Percentiles rank a stretch among this genome's conserved stretches.
These are phyloP conservation scores for Monascus purpureus DNA, from an alignment of 495 filamentous ascomycete genomes.

Conservation along the genomic window DNA sequence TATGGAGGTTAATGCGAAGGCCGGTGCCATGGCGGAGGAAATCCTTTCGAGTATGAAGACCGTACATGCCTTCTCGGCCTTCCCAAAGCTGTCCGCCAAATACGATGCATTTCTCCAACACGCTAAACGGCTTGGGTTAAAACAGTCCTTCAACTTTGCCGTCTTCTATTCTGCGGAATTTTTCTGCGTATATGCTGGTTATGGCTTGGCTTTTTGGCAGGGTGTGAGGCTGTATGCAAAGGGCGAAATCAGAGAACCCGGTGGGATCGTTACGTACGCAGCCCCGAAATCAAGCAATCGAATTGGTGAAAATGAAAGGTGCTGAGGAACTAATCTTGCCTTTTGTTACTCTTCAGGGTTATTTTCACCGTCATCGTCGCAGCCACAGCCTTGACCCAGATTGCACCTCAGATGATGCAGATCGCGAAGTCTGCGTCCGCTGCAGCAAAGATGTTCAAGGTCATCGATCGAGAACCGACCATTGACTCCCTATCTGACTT, in stretches of 20 bases:
- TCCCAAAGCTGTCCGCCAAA: constrained; percentile 14
- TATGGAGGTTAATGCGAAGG: constrained; percentile 3
- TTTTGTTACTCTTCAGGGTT: constrained; percentile 31
- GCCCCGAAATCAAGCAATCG: no score
- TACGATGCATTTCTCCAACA: constrained; percentile 14
- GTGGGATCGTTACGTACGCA: constrained; percentile 36
- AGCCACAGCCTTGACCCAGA: constrained; percentile 12
- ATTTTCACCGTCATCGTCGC: constrained; percentile 30
- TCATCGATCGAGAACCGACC: constrained; percentile 29
- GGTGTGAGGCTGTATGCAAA: constrained; percentile 27
- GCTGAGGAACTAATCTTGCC: constrained; percentile 21
- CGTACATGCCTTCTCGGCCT: constrained; percentile 36
- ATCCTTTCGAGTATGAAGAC: constrained; percentile 28
- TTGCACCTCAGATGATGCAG: constrained; percentile 29
- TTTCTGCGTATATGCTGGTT: constrained; percentile 30
- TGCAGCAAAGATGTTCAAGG: constrained; percentile 24
- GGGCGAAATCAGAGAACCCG: constrained; percentile 23
- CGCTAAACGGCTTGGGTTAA: constrained; percentile 12
- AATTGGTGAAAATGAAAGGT: constrained; percentile 5
- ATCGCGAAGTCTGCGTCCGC: constrained; percentile 35
- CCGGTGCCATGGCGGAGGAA: constrained; percentile 27
- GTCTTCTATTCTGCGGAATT: constrained; percentile 26
- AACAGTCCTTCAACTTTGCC: constrained; percentile 20
- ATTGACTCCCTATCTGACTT: constrained; percentile 21
- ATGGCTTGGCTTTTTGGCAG: constrained; percentile 39